Conservation (phyloP, 139 green algal genomes). For the Chlorella sorokiniana region DNA sequence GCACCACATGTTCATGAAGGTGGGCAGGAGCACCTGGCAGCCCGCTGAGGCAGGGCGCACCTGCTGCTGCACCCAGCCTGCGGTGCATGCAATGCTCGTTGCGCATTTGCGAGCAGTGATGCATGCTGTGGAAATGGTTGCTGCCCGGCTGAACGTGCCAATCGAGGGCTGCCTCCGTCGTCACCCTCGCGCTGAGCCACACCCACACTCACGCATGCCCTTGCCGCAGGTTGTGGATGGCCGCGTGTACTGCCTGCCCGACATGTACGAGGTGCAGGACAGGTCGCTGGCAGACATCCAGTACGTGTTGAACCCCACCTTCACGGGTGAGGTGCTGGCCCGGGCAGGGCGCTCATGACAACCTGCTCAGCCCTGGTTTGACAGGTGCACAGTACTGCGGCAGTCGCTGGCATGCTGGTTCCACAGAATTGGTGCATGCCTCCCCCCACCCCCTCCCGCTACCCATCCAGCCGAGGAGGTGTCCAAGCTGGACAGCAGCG, state of each 20-base stretch:
- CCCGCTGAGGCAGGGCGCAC: too few relatives aligned
- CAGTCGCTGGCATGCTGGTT: background rate
- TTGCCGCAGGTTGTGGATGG: slow-evolving; percentile 14
- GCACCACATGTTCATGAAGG: slow-evolving; percentile 99
- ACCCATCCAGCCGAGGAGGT: slow-evolving; percentile 37
- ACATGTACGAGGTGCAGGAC: slow-evolving; percentile 96
- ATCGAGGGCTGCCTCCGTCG: too few relatives aligned
- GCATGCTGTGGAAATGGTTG: too few relatives aligned
- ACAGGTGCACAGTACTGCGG: background rate
- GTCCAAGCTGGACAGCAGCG: slow-evolving; percentile 51
- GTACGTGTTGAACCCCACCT: slow-evolving; percentile 87
- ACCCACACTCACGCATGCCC: background rate
- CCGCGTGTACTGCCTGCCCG: slow-evolving; percentile 89
- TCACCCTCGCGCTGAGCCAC: background rate
- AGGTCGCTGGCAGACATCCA: slow-evolving; percentile 92
- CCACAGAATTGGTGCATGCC: background rate
- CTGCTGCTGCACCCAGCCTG: too few relatives aligned
- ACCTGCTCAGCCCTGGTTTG: background rate
- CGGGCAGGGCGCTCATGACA: background rate
- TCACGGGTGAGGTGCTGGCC: slow-evolving; percentile 49
- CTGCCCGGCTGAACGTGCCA: too few relatives aligned
- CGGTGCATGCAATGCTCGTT: background rate
- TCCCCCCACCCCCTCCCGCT: background rate
- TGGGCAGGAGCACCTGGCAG: slow-evolving; percentile 56
- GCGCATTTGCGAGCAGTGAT: too few relatives aligned